Evolutionary conservation across 2,329 filamentous ascomycete species (phyloP), one percentile per base, ranked within the genome.

Genomic region (Penicillium brevicompactum): DNA sequence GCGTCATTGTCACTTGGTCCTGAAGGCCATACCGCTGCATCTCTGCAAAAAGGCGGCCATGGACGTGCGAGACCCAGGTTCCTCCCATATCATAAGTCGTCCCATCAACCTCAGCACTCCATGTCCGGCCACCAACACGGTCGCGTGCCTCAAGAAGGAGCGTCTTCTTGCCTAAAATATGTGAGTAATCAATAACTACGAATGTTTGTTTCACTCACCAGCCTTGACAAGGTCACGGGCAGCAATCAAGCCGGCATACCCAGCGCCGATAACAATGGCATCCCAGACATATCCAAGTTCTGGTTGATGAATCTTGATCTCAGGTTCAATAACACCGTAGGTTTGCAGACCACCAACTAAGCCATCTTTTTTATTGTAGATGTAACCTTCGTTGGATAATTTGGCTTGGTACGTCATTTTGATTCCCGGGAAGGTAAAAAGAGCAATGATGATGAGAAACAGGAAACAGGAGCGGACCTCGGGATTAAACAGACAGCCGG

Each of bases 11-110:
- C 1, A 78, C 61, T 0, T 75, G 67, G 31, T 74, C 69, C 9
- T 72, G 66, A 68, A 34, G 31, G 31, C 31, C 31, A 14, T 34
- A 34, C 11, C 31, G 31, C 31, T 34, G 31, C 31, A 34, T 34
- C 13, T 34, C 31, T 14, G 31, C 31, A 9, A 34, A 34, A 10
- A 34, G 31, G 31, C 31, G 31, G 31, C 31, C 31, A 14, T 34
- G 31, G 31, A 34, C 80, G 74, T 4, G 69, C 65, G 51, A 80
- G 80, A 16, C 50, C 21, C 30, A 59, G 1, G 53, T 53, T 0
- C 80, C 79, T 22, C 80, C 80, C 40, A 82, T 75, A 0, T 79
- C 68, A 56, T 82, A 78, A 9, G 80, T 73, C 0, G 72, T 78
- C 64, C 82, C 78, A 0, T 81, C 51, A 2, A 27, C 24, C 7